phyloP scores from a whole-genome alignment of 768 basidiomycete species.

The Lactifluus hygrophoroides region DNA sequence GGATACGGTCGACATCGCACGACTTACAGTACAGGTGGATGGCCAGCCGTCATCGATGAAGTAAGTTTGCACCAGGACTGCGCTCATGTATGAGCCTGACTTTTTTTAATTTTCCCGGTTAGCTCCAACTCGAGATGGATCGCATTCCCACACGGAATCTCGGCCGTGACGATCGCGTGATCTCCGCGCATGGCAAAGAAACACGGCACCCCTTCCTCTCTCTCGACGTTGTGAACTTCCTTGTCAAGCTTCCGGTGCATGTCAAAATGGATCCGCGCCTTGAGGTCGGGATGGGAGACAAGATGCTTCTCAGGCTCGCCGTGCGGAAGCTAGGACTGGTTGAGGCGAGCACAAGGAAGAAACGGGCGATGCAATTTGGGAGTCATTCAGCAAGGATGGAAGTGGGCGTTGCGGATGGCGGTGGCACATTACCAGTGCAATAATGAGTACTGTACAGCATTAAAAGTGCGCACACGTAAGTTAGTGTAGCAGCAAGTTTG shows the following conservation, averaged over 20 bases:
- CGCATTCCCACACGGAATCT: slow-evolving; percentile 85
- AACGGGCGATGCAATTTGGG: slow-evolving; percentile 97
- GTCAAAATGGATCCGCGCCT: slow-evolving; percentile 72
- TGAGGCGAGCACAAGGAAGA: slow-evolving; percentile 69
- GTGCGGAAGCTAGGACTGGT: slow-evolving; percentile 65
- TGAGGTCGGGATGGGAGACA: slow-evolving; percentile 79
- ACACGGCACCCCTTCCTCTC: slow-evolving; percentile 87
- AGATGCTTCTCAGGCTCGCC: slow-evolving; percentile 70
- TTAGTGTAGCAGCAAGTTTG: too few relatives aligned
- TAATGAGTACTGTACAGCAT: too few relatives aligned
- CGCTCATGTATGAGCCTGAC: neutral
- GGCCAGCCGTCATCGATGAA: slow-evolving; percentile 74
- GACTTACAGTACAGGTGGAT: slow-evolving; percentile 58
- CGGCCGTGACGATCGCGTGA: slow-evolving; percentile 89
- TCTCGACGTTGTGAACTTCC: slow-evolving; percentile 64
- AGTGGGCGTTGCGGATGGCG: slow-evolving; percentile 39
- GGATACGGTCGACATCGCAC: slow-evolving; percentile 88
- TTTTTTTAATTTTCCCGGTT: neutral
- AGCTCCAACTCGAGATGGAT: slow-evolving; percentile 87
- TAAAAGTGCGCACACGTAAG: too few relatives aligned
- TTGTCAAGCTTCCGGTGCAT: slow-evolving; percentile 73
- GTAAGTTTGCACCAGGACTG: slow-evolving; percentile 31
- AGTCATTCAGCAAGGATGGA: slow-evolving; percentile 82
- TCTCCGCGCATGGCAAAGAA: slow-evolving; percentile 89
- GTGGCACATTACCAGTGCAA: slow-evolving; percentile 30